phyloP scores from a whole-genome alignment of 78 protist species.

The Carpediemonas membranifera region DNA sequence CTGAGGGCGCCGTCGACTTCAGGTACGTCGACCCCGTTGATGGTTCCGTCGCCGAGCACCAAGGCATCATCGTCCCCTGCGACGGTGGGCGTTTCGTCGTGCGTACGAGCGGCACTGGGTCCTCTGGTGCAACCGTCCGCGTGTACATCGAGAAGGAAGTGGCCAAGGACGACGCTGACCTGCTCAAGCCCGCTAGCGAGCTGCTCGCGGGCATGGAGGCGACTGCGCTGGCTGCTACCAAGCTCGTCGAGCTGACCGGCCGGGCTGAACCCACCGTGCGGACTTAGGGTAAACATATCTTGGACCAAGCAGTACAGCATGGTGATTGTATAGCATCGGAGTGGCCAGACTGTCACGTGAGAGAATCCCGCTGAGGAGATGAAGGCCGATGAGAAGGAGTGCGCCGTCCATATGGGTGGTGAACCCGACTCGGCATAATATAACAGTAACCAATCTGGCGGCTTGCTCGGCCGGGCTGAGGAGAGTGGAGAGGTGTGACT shows the following conservation, averaged over 20 bases:
- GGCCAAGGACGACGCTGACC: slow-evolving; percentile 2
- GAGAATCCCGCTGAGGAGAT: too few species aligned
- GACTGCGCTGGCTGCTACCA: slow-evolving; percentile 34
- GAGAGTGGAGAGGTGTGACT: too few species aligned
- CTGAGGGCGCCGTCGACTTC: slow-evolving; percentile 53
- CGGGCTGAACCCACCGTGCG: slow-evolving; percentile 68
- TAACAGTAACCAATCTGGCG: too few species aligned
- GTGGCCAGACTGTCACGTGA: too few species aligned
- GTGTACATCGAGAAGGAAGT: slow-evolving; percentile 71
- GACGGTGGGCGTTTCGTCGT: slow-evolving; percentile 80
- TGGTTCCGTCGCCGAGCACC: slow-evolving; percentile 33
- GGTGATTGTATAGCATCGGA: too few species aligned
- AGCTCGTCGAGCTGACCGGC: slow-evolving; percentile 54
- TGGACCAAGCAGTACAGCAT: too few species aligned
- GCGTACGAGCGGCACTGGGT: slow-evolving; percentile 75
- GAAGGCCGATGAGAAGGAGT: too few species aligned
- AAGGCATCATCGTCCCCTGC: slow-evolving; percentile 71
- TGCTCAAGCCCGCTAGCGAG: slow-evolving; percentile 10
- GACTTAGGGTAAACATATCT: too few species aligned
- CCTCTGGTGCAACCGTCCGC: slow-evolving; percentile 85
- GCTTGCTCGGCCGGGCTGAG: too few species aligned
- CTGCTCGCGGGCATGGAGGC: slow-evolving; percentile 13
- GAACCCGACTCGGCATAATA: too few species aligned
- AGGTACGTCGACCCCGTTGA: slow-evolving; percentile 79
- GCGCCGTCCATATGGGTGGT: too few species aligned